Evolutionary conservation across 2,329 filamentous ascomycete genomes (phyloP), one percentile per base, ranked within the genome.

Genomic region (Pseudopithomyces maydicus): DNA sequence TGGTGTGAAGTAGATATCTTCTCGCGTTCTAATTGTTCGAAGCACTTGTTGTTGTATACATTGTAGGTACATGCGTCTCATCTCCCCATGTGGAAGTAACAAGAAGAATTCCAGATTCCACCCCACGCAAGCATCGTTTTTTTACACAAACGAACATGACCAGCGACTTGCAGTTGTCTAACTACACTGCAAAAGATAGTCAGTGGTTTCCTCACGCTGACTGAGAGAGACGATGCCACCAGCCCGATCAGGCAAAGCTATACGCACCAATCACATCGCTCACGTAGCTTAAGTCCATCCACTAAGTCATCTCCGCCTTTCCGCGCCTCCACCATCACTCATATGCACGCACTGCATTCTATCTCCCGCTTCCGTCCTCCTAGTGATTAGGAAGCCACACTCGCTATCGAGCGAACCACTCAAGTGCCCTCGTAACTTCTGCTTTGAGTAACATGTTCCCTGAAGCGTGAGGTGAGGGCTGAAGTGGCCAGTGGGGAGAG

Each of bases 301-400:
- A 53, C 44, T 35, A 56, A 29, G 14, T 46, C 26, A 29, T 8
- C 26, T 29, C 26, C 26, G 26, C 26, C 26, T 29, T 29, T 29
- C 35, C 15, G 22, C 35, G 46, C 50, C 58, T 44, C 43, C 55
- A 47, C 47, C 55, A 56, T 50, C 50, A 58, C 23, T 32, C 42
- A 19, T 26, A 52, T 39, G 47, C 55, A 46, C 53, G 42, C 32
- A 35, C 19, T 41, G 29, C 48, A 22, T 32, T 36, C 32, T 2
- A 23, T 15, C 43, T 44, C 20, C 56, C 43, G 17, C 39, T 49
- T 49, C 11, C 19, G 42, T 52, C 51, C 17, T 55, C 17, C 59
- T 57, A 56, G 22, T 8, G 43, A 43, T 57, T 53, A 57, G 51
- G 45, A 53, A 35, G 46, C 45, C 19, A 19, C 14, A n/a, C 48